Conservation (phyloP, 148 eudicot species). For the Camellia lanceoleosa region DNA sequence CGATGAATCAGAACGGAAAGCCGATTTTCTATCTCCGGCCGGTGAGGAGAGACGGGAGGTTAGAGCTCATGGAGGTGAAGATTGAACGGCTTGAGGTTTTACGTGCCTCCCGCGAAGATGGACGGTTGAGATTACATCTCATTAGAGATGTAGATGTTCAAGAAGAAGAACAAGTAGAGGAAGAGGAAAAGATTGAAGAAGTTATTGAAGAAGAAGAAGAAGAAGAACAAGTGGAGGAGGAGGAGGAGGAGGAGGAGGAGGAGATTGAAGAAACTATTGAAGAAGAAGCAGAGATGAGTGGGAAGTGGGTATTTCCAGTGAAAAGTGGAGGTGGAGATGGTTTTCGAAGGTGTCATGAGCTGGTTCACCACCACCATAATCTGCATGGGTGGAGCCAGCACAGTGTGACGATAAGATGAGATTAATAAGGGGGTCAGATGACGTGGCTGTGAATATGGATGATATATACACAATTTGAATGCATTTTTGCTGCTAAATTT, state of each 20-base stretch:
- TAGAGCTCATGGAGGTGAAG: constrained; percentile 42
- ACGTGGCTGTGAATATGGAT: too few species aligned
- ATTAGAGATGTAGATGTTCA: constrained; percentile 18
- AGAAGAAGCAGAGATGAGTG: neutral
- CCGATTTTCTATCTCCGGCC: constrained; percentile 39
- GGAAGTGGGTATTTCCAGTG: constrained; percentile 23
- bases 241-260: neutral
- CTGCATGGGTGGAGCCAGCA: constrained; percentile 29
- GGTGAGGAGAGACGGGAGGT: constrained; percentile 48
- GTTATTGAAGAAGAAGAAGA: constrained; percentile 14
- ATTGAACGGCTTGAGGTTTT: constrained; percentile 42
- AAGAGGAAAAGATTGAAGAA: constrained; percentile 16
- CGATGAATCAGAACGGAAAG: constrained; percentile 37
- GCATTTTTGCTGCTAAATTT: too few species aligned
- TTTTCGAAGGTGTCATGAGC: constrained; percentile 25
- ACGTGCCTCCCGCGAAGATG: constrained; percentile 46
- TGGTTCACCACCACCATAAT: constrained; percentile 11
- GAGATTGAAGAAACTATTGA: neutral
- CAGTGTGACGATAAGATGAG: constrained; percentile 29
- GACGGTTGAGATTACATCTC: constrained; percentile 50
- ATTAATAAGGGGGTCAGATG: neutral
- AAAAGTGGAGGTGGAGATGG: constrained; percentile 18
- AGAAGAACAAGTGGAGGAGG: neutral
- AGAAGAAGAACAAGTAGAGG: neutral
- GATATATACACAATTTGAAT: too few species aligned